phyloP scores from a whole-genome alignment of 2,329 filamentous ascomycete species.

The Harringtonia aguacate region DNA sequence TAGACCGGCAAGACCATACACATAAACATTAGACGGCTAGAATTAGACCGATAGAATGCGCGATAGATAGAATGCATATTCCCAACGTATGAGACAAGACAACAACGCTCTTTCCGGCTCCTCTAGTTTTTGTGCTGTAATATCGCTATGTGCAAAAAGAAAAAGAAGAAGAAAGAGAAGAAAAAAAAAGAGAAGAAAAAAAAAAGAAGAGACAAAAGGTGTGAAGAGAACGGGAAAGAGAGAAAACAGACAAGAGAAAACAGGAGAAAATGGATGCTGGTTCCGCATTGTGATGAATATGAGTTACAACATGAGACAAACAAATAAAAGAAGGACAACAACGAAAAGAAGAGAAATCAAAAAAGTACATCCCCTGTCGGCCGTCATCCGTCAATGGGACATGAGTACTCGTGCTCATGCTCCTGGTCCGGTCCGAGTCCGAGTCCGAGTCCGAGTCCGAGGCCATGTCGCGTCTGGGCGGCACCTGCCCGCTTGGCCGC shows the following conservation, averaged over 20 bases:
- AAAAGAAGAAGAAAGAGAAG: background rate
- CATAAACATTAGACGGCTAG: background rate
- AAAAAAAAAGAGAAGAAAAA: background rate
- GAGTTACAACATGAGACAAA: too few species aligned
- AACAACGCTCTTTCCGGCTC: too few species aligned
- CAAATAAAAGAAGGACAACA: background rate
- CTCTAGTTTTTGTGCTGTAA: too few species aligned
- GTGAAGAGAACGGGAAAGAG: background rate
- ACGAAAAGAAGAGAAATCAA: background rate
- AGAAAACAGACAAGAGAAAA: background rate
- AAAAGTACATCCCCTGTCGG: too few species aligned
- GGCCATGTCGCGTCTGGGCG: conserved; percentile 15
- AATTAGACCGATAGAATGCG: background rate
- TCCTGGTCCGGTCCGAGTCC: too few species aligned
- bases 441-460: too few species aligned
- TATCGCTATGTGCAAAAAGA: conserved; percentile 5
- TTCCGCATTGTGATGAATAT: too few species aligned
- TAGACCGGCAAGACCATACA: background rate
- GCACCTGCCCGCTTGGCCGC: conserved; percentile 35
- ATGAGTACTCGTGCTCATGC: conserved; percentile 39
- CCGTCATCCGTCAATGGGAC: conserved; percentile 44
- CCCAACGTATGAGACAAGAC: too few species aligned
- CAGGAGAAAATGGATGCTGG: background rate
- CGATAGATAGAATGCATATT: background rate
- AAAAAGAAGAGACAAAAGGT: background rate